Evolutionary conservation across 1,284 basidiomycete species (phyloP).

Genomic region (Rhodofomes roseus): DNA sequence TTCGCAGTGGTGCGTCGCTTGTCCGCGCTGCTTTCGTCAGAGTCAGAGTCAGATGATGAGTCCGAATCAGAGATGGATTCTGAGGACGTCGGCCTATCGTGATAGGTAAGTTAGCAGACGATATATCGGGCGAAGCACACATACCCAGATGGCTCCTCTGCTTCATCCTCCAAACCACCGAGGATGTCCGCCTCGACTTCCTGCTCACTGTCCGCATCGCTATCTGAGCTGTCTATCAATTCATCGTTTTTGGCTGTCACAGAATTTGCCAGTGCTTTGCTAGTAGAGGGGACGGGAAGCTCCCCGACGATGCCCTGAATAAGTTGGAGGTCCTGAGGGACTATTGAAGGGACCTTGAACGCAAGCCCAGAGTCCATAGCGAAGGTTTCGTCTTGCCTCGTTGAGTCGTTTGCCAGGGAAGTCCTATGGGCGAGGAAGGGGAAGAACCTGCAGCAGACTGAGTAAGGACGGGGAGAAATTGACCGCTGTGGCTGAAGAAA

Average conservation of each 20-base stretch:
- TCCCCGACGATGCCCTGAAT: slow-evolving; percentile 62
- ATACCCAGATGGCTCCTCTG: slow-evolving; percentile 11
- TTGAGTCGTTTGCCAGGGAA: no score
- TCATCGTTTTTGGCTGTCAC: slow-evolving; percentile 17
- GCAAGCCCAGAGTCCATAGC: slow-evolving; percentile 17
- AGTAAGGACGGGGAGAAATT: neutral
- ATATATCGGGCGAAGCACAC: neutral
- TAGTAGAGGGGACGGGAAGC: slow-evolving; percentile 13
- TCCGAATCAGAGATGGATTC: slow-evolving; percentile 30
- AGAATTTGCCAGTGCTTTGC: slow-evolving; percentile 4
- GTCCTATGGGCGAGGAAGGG: neutral
- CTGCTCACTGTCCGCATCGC: slow-evolving; percentile 49
- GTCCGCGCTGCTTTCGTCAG: slow-evolving; percentile 32
- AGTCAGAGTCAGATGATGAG: slow-evolving; percentile 42
- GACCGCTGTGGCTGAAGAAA: neutral
- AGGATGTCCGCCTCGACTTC: slow-evolving; percentile 64
- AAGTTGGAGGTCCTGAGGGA: slow-evolving; percentile 70
- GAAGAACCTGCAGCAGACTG: neutral
- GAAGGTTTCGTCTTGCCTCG: neutral
- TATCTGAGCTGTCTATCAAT: slow-evolving; percentile 31
- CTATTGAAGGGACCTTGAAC: slow-evolving; percentile 56
- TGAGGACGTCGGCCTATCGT: slow-evolving; percentile 12
- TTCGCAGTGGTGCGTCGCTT: slow-evolving; percentile 13
- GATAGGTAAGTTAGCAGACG: neutral
- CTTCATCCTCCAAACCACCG: slow-evolving; percentile 31